Conservation (phyloP, 1,284 basidiomycete species). For the Ustilago esculenta region DNA sequence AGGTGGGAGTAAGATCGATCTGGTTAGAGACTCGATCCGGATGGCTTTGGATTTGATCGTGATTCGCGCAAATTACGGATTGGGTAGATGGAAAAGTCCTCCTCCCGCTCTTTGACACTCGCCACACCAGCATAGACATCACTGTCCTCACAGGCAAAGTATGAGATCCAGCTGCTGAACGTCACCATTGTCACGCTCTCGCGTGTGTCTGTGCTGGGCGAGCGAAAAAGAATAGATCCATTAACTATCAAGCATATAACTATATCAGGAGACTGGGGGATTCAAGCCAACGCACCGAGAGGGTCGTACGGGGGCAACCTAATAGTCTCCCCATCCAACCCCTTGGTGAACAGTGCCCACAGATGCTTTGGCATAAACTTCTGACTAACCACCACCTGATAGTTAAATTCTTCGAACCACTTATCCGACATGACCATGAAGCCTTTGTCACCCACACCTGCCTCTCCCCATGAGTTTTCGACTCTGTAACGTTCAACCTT, state of each 20-base stretch:
- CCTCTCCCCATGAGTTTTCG: constrained; percentile 89
- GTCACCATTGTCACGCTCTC: too few relatives aligned
- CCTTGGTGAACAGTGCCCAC: constrained; percentile 46
- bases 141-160: too few relatives aligned
- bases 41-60: constrained; percentile 89
- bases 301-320: constrained; percentile 68
- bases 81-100: constrained; percentile 72
- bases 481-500: constrained; percentile 87
- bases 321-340: constrained; percentile 52
- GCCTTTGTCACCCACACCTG: constrained; percentile 81
- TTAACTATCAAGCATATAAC: too few relatives aligned
- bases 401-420: constrained; percentile 84
- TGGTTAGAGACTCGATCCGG: constrained; percentile 81
- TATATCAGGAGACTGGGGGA: too few relatives aligned
- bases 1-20: constrained; percentile 86
- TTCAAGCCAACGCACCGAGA: constrained; percentile 47
- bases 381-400: constrained; percentile 55
- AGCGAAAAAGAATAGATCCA: too few relatives aligned
- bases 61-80: constrained; percentile 80
- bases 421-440: constrained; percentile 80
- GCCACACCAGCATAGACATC: too few relatives aligned
- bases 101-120: constrained; percentile 16
- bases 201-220: too few relatives aligned
- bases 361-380: constrained; percentile 46
- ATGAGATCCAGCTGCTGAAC: too few relatives aligned